Evolutionary conservation across 805 yeast species (phyloP).

Genomic region (Candida chauliodis): DNA sequence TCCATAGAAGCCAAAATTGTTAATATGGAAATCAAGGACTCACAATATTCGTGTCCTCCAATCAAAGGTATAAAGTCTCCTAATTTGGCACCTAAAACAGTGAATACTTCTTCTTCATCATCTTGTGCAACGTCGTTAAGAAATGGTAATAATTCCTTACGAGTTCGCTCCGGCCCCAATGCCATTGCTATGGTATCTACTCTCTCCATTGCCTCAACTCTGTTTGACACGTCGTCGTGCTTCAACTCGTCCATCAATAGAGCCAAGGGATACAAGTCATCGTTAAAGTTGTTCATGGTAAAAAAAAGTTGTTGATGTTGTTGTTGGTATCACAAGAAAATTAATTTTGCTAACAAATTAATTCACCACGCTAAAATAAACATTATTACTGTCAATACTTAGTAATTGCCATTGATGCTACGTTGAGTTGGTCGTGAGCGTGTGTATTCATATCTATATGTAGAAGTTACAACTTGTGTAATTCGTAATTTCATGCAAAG

Average conservation of each 20-base stretch:
- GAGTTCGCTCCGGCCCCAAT: conserved; percentile 88
- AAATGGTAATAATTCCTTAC: conserved; percentile 86
- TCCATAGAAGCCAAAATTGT: conserved; percentile 87
- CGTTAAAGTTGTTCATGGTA: conserved; percentile 36
- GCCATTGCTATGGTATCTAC: conserved; percentile 94
- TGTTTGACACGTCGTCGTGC: conserved; percentile 91
- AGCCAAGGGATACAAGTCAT: conserved; percentile 89
- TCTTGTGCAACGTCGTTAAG: conserved; percentile 87
- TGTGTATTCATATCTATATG: no score
- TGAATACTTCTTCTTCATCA: conserved; percentile 97
- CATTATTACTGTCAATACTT: no score
- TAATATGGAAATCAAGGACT: conserved; percentile 54
- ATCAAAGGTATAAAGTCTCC: conserved; percentile 84
- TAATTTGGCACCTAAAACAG: conserved; percentile 86
- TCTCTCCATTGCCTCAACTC: conserved; percentile 93
- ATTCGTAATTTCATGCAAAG: no score
- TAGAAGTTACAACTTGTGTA: no score
- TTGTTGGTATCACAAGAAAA: conserved; percentile 5
- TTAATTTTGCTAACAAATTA: no score
- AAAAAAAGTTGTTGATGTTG: not conserved
- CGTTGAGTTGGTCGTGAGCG: no score
- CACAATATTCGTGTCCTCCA: conserved; percentile 71
- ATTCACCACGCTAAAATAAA: no score
- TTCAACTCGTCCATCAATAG: conserved; percentile 93
- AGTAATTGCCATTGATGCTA: no score